Conservation (phyloP, 805 yeast species). For the Metschnikowia drakensbergensis region DNA sequence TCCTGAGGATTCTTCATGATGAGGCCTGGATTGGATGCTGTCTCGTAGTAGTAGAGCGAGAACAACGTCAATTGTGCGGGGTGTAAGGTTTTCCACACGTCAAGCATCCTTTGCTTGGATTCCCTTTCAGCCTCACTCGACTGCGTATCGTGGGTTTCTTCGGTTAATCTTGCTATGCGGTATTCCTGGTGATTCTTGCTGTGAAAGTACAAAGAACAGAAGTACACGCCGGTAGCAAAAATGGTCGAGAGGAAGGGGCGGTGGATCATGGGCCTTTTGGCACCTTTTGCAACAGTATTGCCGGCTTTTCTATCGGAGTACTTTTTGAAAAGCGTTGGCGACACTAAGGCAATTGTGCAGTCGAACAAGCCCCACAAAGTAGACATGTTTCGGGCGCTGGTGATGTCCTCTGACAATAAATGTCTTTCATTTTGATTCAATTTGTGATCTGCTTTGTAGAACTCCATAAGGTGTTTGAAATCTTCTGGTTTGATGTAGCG, state of each 20-base stretch:
- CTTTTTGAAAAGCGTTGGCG: constrained; percentile 36
- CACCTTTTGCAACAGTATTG: not conserved
- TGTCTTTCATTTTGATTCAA: constrained; percentile 41
- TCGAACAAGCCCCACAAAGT: constrained; percentile 38
- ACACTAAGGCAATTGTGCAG: constrained; percentile 37
- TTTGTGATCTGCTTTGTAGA: constrained; percentile 47
- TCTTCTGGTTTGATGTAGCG: constrained; percentile 29
- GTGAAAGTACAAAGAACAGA: constrained; percentile 12
- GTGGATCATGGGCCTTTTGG: constrained; percentile 19
- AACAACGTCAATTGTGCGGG: constrained; percentile 34
- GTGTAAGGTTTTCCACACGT: constrained; percentile 35
- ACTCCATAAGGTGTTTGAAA: constrained; percentile 37
- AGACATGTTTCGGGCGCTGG: constrained; percentile 32
- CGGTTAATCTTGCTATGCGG: constrained; percentile 28
- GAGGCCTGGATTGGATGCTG: constrained; percentile 48
- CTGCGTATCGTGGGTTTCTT: constrained; percentile 27
- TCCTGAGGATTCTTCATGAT: constrained; percentile 55
- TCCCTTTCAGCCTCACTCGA: constrained; percentile 11
- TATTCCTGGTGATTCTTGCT: constrained; percentile 18
- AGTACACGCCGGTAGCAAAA: constrained; percentile 29
- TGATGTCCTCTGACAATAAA: constrained; percentile 37
- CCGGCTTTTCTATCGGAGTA: constrained; percentile 7
- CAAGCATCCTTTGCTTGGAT: constrained; percentile 18
- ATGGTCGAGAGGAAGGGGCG: constrained; percentile 34
- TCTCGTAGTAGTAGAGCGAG: constrained; percentile 49